Evolutionary conservation across 345 rosid genomes (phyloP).

Genomic region (Geranium brycei): DNA sequence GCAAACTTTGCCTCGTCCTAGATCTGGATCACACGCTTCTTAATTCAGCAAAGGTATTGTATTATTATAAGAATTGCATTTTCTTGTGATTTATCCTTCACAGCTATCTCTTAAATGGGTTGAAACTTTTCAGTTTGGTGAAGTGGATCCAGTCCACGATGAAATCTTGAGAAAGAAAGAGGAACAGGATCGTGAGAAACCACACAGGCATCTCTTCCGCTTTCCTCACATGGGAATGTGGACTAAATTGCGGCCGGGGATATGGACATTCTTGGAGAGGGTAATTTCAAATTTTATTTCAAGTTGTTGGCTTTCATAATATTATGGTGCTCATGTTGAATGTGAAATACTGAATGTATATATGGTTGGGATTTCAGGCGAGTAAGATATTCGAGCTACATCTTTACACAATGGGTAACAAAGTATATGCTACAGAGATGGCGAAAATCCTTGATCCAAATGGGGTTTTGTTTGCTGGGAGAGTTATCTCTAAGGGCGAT

Average conservation of each 20-base stretch:
- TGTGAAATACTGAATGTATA: neutral
- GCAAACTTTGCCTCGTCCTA: slow-evolving; percentile 86
- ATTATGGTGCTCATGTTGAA: neutral
- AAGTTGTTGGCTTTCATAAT: neutral
- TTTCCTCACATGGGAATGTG: slow-evolving; percentile 97
- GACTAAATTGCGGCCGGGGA: slow-evolving; percentile 96
- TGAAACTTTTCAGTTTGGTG: slow-evolving; percentile 45
- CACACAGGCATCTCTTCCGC: slow-evolving; percentile 72
- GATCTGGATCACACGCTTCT: slow-evolving; percentile 98
- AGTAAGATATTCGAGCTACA: slow-evolving; percentile 83
- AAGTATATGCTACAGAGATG: slow-evolving; percentile 96
- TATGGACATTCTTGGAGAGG: slow-evolving; percentile 94
- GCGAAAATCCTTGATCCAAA: slow-evolving; percentile 93
- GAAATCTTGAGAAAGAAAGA: slow-evolving; percentile 84
- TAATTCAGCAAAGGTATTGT: slow-evolving; percentile 83
- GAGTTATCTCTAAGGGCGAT: slow-evolving; percentile 95
- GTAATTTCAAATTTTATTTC: slow-evolving; percentile 13
- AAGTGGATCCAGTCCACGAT: slow-evolving; percentile 76
- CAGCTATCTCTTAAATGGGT: neutral
- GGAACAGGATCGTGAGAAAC: slow-evolving; percentile 87
- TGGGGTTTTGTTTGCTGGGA: slow-evolving; percentile 76
- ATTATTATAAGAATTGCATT: slow-evolving; percentile 1
- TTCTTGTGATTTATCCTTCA: neutral
- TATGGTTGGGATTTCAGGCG: slow-evolving; percentile 40
- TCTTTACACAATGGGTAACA: slow-evolving; percentile 99